These are phyloP conservation scores for Kodamaea anthophila DNA, from an alignment of 1,139 yeast species.

Conservation along the genomic window DNA sequence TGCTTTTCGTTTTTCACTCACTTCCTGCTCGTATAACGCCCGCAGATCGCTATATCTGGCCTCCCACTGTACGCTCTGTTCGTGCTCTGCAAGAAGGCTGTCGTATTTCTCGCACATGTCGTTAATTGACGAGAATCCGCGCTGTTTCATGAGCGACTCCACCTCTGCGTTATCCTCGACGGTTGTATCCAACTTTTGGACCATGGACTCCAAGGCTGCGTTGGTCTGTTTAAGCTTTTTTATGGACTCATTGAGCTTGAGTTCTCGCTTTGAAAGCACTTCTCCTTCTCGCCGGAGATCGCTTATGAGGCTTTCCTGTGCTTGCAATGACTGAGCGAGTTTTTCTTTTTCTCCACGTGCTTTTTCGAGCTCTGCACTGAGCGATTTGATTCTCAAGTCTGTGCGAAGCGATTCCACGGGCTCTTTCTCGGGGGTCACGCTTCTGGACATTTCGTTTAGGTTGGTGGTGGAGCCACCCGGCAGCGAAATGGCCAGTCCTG, in stretches of 20 bases:
- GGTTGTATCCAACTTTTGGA: constrained; percentile 19
- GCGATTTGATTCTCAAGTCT: not conserved
- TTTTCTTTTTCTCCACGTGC: not conserved
- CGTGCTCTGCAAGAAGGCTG: constrained; percentile 15
- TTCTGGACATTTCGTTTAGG: too few species aligned
- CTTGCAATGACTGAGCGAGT: not conserved
- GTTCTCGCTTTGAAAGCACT: constrained; percentile 66
- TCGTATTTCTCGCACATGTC: constrained; percentile 19
- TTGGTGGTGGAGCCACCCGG: not conserved
- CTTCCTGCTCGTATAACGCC: constrained; percentile 29
- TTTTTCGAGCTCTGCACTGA: not conserved
- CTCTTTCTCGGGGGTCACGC: not conserved
- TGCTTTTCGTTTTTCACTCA: constrained; percentile 21
- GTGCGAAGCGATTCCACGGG: not conserved
- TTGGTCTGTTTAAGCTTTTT: constrained; percentile 55
- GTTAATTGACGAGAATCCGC: constrained; percentile 22
- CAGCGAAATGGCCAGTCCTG: not conserved
- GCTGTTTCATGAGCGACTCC: constrained; percentile 25
- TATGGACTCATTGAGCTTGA: constrained; percentile 61
- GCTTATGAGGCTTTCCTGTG: constrained; percentile 48
- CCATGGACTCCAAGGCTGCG: constrained; percentile 30
- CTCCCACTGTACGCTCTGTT: constrained; percentile 27
- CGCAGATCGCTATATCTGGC: constrained; percentile 34
- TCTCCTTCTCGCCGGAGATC: constrained; percentile 74
- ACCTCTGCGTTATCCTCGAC: constrained; percentile 25